A percentile compares a stretch with the other conserved stretches of the same genome.
Conservation (phyloP, 352 stramenopile genomes). For the Phytophthora pluvialis region DNA sequence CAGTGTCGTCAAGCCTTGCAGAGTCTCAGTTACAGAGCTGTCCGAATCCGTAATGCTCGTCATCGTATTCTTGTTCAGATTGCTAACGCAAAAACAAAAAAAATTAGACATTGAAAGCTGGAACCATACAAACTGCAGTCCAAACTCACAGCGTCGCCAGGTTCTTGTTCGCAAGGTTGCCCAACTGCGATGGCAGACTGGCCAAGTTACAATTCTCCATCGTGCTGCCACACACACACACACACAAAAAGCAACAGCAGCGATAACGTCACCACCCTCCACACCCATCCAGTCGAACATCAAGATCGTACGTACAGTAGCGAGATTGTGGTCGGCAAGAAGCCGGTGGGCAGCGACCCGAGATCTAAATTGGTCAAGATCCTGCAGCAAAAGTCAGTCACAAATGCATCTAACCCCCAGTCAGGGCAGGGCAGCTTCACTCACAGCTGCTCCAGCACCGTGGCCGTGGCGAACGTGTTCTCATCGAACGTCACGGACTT, state of each 20-base stretch:
- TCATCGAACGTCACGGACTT: conserved; percentile 59
- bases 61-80: conserved; percentile 68
- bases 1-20: conserved; percentile 56
- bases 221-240: conserved; percentile 37
- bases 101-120: background rate
- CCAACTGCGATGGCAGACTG: conserved; percentile 53
- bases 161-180: conserved; percentile 51
- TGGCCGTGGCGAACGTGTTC: conserved; percentile 51
- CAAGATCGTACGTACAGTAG: conserved; percentile 41
- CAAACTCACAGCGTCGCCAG: conserved; percentile 57
- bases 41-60: conserved; percentile 43
- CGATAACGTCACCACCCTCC: conserved; percentile 10
- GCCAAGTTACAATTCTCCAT: conserved; percentile 79
- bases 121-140: background rate
- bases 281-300: conserved; percentile 5
- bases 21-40: conserved; percentile 38
- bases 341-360: conserved; percentile 43
- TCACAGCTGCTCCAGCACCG: conserved; percentile 52
- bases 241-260: background rate
- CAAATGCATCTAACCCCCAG: background rate
- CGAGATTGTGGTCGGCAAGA: conserved; percentile 60
- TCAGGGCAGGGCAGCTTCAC: conserved; percentile 7
- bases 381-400: conserved; percentile 31
- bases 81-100: conserved; percentile 30
- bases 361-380: conserved; percentile 72